Evolutionary conservation across 2,329 filamentous ascomycete species (phyloP), one percentile per base, ranked within the genome.

Genomic region (Aspergillus sp.): DNA sequence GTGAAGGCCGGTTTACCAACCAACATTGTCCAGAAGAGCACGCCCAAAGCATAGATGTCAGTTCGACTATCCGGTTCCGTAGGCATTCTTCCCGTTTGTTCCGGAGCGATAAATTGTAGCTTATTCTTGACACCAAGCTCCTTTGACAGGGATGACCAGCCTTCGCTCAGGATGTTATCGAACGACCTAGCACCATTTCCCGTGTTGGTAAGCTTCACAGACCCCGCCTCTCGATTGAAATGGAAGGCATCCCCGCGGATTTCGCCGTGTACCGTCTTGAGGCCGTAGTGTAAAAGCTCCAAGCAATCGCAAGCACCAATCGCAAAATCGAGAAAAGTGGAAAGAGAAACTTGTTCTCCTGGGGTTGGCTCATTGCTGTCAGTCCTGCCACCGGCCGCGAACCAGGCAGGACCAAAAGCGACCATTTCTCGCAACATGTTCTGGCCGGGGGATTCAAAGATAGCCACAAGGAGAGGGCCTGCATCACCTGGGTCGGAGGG

Each of bases 31-130:
- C 92, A 97, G 74, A 97, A 94, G 1, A 97, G 77, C 41, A 97
- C 88, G 4, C 94, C 94, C 1, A 97, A 80, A 0, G 91, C 93
- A 78, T 97, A 97, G 32, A 97, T 96, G 75, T 98, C 94, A 15
- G 94, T 97, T 43, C 94, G 86, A 47, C 86, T 91, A 76, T 97
- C 94, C 1, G 94, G 94, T 74, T 97, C 93, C 3, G 91, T 92
- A 2, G 92, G 91, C 85, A 97, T 90, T 19, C 94, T 88, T 13
- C 94, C 94, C 2, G 94, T 97, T 79, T 97, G 94, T 73, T 98
- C 94, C 0, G 94, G 93, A 50, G 92, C 94, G 72, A 97, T 96
- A 72, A 92, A 97, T 55, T 93, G 87, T 19, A 98, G 81, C 76
- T 96, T 97, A 72, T 93, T 89, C 77, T 92, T 92, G 43, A 92